phyloP scores from a whole-genome alignment of 2,329 filamentous ascomycete genomes.

The Beauveria caledonica region DNA sequence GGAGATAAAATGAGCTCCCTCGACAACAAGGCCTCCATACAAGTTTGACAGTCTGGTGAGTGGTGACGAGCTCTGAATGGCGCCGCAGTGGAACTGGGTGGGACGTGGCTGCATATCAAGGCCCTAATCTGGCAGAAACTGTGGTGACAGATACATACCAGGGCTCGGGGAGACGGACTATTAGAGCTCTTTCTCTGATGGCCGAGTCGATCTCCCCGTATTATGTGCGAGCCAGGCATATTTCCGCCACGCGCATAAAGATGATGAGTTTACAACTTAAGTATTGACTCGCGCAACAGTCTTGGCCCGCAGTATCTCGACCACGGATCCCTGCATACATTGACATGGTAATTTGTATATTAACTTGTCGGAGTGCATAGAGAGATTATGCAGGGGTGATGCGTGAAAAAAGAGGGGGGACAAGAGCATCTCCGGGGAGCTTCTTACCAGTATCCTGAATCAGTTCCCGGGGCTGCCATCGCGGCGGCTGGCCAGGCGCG shows the following conservation, averaged over 20 bases:
- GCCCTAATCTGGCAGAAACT: constrained; percentile 5
- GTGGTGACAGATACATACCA: neutral
- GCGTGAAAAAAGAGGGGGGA: neutral
- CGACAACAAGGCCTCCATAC: neutral
- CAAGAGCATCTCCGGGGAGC: too few relatives aligned
- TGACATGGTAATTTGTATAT: constrained; percentile 4
- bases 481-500: neutral
- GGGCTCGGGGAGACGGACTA: neutral
- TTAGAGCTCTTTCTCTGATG: neutral
- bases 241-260: neutral
- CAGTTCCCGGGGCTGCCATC: neutral
- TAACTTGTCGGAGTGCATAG: neutral
- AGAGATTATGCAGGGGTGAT: neutral
- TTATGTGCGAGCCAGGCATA: neutral
- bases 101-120: neutral
- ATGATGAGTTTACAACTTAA: neutral
- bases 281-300: neutral
- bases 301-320: constrained; percentile 4
- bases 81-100: constrained; percentile 1
- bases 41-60: neutral
- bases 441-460: neutral
- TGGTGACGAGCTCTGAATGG: neutral
- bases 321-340: constrained; percentile 7
- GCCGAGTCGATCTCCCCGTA: constrained; percentile 7
- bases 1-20: neutral